A percentile compares a stretch with the other conserved stretches of the same genome.
Conservation (phyloP, 352 stramenopile genomes). For the Globisporangium carolinianum region DNA sequence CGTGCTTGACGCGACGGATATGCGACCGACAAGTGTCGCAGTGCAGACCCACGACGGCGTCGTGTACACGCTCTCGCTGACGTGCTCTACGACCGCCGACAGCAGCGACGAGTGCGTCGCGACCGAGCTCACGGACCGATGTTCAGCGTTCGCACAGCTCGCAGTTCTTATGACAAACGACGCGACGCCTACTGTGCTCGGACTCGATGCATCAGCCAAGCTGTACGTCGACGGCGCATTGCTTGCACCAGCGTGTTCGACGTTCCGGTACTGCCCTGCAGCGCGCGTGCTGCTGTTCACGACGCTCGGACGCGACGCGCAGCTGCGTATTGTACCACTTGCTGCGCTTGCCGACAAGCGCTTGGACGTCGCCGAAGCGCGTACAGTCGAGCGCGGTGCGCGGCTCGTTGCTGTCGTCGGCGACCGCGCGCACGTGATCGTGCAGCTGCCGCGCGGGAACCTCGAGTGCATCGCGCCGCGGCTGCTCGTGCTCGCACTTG, state of each 20-base stretch:
- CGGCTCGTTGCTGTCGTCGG: conserved; percentile 48
- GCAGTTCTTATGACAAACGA: conserved; percentile 12
- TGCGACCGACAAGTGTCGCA: conserved; percentile 6
- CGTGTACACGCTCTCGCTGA: conserved; percentile 21
- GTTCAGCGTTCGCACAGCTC: conserved; percentile 32
- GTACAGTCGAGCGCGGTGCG: conserved; percentile 58
- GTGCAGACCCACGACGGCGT: conserved; percentile 35
- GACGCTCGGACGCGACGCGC: conserved; percentile 44
- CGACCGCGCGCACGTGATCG: conserved; percentile 45
- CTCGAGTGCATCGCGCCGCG: conserved; percentile 59
- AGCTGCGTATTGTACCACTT: conserved; percentile 49
- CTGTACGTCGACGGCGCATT: conserved; percentile 41
- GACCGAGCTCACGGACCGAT: conserved; percentile 13
- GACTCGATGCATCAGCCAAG: conserved; percentile 32
- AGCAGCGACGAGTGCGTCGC: conserved; percentile 1
- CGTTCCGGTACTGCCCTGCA: conserved; percentile 42
- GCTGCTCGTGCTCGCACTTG: conserved; percentile 49
- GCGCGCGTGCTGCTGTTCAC: conserved; percentile 53
- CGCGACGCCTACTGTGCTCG: conserved; percentile 16
- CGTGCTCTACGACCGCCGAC: background rate
- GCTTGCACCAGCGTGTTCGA: conserved; percentile 42
- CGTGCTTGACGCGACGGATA: background rate
- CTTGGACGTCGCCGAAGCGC: conserved; percentile 22
- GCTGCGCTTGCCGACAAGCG: conserved; percentile 14
- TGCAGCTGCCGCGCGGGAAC: conserved; percentile 76